These are phyloP conservation scores for Solanum boliviense DNA, from an alignment of 257 asterid genomes.

Conservation along the genomic window DNA sequence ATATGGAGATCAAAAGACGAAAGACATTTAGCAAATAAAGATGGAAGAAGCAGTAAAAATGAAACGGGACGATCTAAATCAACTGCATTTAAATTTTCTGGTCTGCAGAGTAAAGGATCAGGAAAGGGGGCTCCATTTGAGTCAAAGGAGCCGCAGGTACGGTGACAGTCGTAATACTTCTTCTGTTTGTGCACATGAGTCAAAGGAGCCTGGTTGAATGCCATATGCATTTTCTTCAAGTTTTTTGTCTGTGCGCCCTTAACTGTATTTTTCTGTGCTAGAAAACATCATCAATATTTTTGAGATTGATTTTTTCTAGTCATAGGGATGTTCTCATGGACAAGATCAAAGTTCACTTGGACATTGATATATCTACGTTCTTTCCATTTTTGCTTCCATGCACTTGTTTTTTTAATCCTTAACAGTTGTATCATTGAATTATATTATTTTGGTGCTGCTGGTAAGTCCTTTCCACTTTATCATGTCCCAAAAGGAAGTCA, in stretches of 20 bases:
- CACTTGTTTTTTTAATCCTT: background rate
- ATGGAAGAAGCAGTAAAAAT: conserved; percentile 17
- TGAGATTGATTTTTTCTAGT: background rate
- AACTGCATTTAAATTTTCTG: conserved; percentile 29
- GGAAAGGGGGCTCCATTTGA: conserved; percentile 34
- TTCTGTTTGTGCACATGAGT: background rate
- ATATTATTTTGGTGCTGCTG: background rate
- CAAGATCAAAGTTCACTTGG: background rate
- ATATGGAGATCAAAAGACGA: conserved; percentile 18
- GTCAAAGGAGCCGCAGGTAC: conserved; percentile 47
- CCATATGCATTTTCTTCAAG: background rate
- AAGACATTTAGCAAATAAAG: conserved; percentile 16
- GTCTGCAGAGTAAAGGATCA: conserved; percentile 37
- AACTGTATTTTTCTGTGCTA: background rate
- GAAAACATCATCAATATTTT: background rate
- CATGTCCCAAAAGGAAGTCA: background rate
- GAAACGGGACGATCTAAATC: conserved; percentile 35
- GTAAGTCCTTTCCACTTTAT: background rate
- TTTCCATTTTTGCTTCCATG: background rate
- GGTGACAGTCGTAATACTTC: background rate
- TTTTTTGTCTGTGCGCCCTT: background rate
- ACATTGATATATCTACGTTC: background rate
- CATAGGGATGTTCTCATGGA: background rate
- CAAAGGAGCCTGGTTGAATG: background rate
- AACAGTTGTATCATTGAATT: background rate